phyloP scores from a whole-genome alignment of 208 protist species.

The Acanthamoeba lenticulata region DNA sequence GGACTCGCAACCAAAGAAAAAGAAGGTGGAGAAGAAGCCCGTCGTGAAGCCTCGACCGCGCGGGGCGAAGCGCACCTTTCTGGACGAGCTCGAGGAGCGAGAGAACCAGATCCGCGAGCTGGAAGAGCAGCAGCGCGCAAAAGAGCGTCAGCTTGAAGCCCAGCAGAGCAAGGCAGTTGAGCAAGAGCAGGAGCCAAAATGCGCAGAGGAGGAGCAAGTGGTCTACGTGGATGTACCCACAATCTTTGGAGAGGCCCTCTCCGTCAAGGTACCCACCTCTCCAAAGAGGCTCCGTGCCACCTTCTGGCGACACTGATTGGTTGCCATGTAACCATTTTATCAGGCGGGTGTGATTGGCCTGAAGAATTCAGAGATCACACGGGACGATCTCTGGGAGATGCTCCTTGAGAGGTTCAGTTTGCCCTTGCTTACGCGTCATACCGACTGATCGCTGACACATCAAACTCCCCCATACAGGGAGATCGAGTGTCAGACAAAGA shows the following conservation, averaged over 20 bases:
- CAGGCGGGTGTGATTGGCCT: not conserved
- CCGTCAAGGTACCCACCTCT: not conserved
- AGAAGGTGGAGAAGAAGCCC: not conserved
- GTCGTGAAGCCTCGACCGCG: not conserved
- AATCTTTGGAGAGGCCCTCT: conserved; percentile 34
- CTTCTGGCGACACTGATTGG: not conserved
- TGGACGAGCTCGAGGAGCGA: not conserved
- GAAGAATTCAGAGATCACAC: not conserved
- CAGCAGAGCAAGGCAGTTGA: not conserved
- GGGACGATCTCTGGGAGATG: not conserved
- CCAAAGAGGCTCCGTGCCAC: no score
- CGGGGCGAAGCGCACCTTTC: not conserved
- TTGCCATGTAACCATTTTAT: not conserved
- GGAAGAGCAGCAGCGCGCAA: not conserved
- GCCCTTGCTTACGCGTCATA: no score
- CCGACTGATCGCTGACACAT: no score
- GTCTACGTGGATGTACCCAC: conserved; percentile 21
- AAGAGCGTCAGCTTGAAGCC: not conserved
- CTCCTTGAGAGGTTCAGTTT: not conserved
- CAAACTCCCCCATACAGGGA: not conserved
- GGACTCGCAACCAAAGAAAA: not conserved
- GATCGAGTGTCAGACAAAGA: not conserved
- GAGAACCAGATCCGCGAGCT: not conserved
- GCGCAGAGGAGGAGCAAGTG: not conserved
- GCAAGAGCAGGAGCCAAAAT: not conserved